Conservation (phyloP, 2,329 filamentous ascomycete species). For the Calonectria honghensis region DNA sequence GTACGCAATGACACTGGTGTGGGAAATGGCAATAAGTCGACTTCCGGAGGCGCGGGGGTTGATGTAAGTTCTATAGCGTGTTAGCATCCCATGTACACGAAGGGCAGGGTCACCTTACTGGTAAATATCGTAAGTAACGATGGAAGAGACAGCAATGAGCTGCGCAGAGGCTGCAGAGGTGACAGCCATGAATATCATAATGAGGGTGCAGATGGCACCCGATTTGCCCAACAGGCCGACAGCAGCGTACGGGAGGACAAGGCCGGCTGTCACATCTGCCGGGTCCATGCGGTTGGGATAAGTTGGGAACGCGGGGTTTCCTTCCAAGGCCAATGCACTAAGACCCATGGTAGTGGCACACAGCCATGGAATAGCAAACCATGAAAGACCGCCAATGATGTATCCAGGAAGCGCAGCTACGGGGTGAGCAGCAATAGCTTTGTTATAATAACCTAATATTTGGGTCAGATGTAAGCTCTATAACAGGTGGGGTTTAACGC, state of each 20-base stretch:
- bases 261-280: slow-evolving; percentile 12
- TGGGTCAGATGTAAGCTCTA: neutral
- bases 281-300: slow-evolving; percentile 23
- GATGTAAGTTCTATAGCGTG: neutral
- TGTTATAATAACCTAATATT: slow-evolving; percentile 1
- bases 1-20: slow-evolving; percentile 3
- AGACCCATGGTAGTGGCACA: slow-evolving; percentile 22
- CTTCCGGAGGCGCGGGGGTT: slow-evolving; percentile 1
- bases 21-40: slow-evolving; percentile 11
- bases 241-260: slow-evolving; percentile 8
- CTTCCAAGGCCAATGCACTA: slow-evolving; percentile 11
- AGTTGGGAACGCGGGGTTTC: slow-evolving; percentile 1
- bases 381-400: slow-evolving; percentile 4
- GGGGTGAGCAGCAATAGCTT: slow-evolving; percentile 14
- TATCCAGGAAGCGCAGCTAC: slow-evolving; percentile 17
- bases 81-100: neutral
- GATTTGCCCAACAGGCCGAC: slow-evolving; percentile 4
- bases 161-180: slow-evolving; percentile 11
- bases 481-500: slow-evolving; percentile 52
- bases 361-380: slow-evolving; percentile 17
- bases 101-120: neutral
- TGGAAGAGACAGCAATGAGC: slow-evolving; percentile 10
- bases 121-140: slow-evolving; percentile 14
- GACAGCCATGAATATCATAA: slow-evolving; percentile 18
- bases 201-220: slow-evolving; percentile 2